Evolutionary conservation across 169 alveolate species (phyloP).

Genomic region (Plasmodium coatneyi): DNA sequence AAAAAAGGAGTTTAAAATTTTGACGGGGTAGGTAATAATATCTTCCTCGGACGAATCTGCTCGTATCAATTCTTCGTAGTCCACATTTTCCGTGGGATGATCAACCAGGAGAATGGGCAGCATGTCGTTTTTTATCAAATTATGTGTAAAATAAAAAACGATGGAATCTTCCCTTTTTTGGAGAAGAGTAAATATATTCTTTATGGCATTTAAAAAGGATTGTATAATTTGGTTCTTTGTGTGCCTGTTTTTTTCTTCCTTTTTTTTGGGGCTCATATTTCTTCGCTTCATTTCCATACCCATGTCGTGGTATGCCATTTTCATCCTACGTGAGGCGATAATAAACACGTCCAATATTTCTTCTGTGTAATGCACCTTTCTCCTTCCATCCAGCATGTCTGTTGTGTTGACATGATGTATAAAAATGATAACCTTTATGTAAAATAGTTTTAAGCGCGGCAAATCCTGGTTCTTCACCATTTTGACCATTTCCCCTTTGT

Average conservation of each 20-base stretch:
- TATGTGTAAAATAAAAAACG: constrained; percentile 38
- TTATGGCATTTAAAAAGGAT: constrained; percentile 55
- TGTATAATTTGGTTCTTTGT: constrained; percentile 40
- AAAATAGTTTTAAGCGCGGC: constrained; percentile 38
- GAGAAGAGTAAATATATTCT: constrained; percentile 37
- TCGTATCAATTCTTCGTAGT: constrained; percentile 16
- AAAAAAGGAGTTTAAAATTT: constrained; percentile 37
- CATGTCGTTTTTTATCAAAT: constrained; percentile 22
- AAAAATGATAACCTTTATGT: constrained; percentile 57
- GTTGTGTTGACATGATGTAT: constrained; percentile 33
- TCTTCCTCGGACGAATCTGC: constrained; percentile 41
- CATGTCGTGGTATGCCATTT: constrained; percentile 11
- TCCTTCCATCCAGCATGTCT: constrained; percentile 7
- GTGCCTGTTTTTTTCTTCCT: background rate
- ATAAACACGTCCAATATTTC: constrained; percentile 27
- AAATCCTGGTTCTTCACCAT: constrained; percentile 15
- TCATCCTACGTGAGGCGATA: constrained; percentile 24
- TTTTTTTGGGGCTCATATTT: background rate
- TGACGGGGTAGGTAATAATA: constrained; percentile 31
- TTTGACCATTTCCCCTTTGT: constrained; percentile 1
- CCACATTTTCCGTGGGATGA: background rate
- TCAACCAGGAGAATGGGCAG: constrained; percentile 26
- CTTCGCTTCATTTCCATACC: background rate
- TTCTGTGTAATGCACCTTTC: constrained; percentile 9
- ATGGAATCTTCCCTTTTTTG: constrained; percentile 47